Evolutionary conservation across 164 flowering plant genomes (phyloP).

Genomic region (Brasenia schreberi): DNA sequence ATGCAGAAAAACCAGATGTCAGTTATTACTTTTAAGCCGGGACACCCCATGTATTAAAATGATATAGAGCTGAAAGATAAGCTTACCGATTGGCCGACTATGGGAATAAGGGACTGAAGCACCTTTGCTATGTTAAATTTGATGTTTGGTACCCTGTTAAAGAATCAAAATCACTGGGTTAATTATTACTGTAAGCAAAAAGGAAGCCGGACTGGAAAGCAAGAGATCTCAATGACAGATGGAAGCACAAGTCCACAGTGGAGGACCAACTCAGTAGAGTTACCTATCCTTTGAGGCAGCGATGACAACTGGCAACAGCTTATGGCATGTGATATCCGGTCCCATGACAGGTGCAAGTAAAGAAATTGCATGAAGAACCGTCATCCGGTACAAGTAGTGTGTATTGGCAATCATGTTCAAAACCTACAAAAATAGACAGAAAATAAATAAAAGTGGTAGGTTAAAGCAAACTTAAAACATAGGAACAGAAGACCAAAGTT

Average conservation of each 20-base stretch:
- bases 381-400: constrained; percentile 85
- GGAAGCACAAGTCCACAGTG: not conserved
- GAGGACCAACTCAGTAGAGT: not conserved
- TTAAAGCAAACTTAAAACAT: not conserved
- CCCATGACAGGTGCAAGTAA: constrained; percentile 94
- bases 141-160: constrained; percentile 75
- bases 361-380: constrained; percentile 69
- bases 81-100: constrained; percentile 70
- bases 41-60: too few species aligned
- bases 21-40: not conserved
- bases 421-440: constrained; percentile 30
- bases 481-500: not conserved
- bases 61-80: not conserved
- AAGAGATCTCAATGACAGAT: not conserved
- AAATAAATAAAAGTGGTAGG: too few species aligned
- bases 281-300: constrained; percentile 82
- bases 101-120: constrained; percentile 62
- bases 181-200: not conserved
- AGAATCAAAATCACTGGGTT: not conserved
- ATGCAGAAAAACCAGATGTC: not conserved
- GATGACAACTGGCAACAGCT: constrained; percentile 63
- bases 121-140: constrained; percentile 86
- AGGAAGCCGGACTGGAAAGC: not conserved
- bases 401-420: constrained; percentile 74
- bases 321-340: constrained; percentile 80